Evolutionary conservation across 768 basidiomycete species (phyloP).

Genomic region (Boletus pseudopeckii): DNA sequence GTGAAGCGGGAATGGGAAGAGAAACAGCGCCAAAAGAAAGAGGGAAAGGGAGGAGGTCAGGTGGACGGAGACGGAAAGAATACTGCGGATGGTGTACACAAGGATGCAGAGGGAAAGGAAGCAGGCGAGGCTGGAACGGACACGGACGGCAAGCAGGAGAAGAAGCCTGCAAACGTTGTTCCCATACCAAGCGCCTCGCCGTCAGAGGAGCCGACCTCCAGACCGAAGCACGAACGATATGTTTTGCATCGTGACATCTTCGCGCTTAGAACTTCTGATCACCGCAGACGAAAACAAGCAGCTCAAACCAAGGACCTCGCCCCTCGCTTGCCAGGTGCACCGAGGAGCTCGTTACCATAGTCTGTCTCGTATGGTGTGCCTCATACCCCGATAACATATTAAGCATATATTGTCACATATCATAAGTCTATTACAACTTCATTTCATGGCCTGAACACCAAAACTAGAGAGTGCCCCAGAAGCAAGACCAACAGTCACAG

Average conservation of each 20-base stretch:
- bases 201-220: slow-evolving; percentile 33
- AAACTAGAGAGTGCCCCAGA: slow-evolving; percentile 80
- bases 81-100: not conserved
- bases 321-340: slow-evolving; percentile 66
- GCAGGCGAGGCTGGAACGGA: slow-evolving; percentile 32
- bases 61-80: slow-evolving; percentile 34
- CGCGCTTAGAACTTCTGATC: slow-evolving; percentile 72
- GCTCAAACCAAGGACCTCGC: slow-evolving; percentile 67
- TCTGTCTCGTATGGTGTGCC: not conserved
- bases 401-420: not conserved
- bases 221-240: slow-evolving; percentile 67
- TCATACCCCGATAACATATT: not conserved
- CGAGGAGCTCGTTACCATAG: slow-evolving; percentile 31
- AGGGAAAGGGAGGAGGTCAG: slow-evolving; percentile 37
- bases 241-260: slow-evolving; percentile 82
- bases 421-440: slow-evolving; percentile 26
- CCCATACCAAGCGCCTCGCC: slow-evolving; percentile 25
- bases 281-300: slow-evolving; percentile 63
- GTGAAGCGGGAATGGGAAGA: slow-evolving; percentile 81
- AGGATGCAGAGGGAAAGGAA: slow-evolving; percentile 33
- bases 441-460: slow-evolving; percentile 65
- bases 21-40: slow-evolving; percentile 58
- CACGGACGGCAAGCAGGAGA: slow-evolving; percentile 23
- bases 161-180: slow-evolving; percentile 18
- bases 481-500: slow-evolving; percentile 69